Evolutionary conservation across 192 early-diverging fungal genomes (phyloP).

Genomic region (Chytriomyces hyalinus): DNA sequence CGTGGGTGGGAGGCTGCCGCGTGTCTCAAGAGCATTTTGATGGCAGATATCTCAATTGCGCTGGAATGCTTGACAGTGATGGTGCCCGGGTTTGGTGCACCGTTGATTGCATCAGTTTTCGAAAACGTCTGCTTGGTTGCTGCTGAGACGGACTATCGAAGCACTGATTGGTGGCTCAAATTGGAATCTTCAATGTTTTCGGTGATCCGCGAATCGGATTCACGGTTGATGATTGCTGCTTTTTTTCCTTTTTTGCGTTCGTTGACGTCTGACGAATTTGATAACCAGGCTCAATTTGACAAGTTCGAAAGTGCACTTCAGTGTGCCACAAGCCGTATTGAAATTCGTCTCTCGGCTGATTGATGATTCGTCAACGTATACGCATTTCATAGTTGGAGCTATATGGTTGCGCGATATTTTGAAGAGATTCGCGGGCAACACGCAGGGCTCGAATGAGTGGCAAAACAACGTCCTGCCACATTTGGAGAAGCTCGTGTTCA

Average conservation of each 20-base stretch:
- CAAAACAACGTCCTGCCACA: not conserved
- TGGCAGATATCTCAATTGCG: not conserved
- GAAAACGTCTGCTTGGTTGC: not conserved
- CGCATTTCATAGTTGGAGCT: not conserved
- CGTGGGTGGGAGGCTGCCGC: slow-evolving; percentile 1
- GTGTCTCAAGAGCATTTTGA: not conserved
- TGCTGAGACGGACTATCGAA: not conserved
- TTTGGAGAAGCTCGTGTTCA: not conserved
- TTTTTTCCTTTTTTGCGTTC: no score
- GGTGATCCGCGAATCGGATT: slow-evolving; percentile 1
- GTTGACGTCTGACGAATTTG: no score
- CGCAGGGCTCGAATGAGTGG: not conserved
- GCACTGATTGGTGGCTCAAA: slow-evolving; percentile 25
- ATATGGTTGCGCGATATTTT: not conserved
- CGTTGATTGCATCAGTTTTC: not conserved
- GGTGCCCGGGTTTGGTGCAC: slow-evolving; percentile 2
- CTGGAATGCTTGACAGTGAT: not conserved
- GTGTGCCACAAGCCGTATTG: no score
- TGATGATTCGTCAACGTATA: not conserved
- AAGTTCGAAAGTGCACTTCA: no score
- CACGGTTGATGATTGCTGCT: not conserved
- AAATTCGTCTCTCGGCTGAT: not conserved
- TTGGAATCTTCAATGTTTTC: slow-evolving; percentile 7
- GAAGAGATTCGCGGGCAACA: not conserved
- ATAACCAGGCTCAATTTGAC: no score